Conservation (phyloP, 2,329 filamentous ascomycete genomes). For the Arthrobotrys entomopaga region DNA sequence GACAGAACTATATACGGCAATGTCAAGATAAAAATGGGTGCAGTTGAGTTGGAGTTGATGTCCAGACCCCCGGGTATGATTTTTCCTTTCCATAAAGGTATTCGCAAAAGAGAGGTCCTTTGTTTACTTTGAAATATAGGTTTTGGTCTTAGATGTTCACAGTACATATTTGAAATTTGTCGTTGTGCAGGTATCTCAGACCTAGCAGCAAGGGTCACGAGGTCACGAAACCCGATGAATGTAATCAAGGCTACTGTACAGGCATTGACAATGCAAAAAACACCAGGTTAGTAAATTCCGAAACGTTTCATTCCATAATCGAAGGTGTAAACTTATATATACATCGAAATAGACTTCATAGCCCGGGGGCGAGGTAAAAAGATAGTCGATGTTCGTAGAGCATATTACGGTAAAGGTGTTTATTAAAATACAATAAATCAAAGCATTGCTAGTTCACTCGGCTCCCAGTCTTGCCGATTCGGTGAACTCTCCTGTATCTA, state of each 20-base stretch:
- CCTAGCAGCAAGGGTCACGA: constrained; percentile 81
- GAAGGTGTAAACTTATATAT: neutral
- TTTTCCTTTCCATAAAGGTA: constrained; percentile 2
- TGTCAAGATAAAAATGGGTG: constrained; percentile 83
- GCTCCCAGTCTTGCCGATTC: neutral
- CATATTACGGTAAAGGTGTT: constrained; percentile 74
- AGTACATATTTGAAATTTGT: constrained; percentile 93
- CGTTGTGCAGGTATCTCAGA: constrained; percentile 87
- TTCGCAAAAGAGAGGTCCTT: neutral
- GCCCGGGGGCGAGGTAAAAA: constrained; percentile 91
- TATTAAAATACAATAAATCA: constrained; percentile 12
- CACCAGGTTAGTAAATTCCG: constrained; percentile 67
- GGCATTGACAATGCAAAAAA: constrained; percentile 81
- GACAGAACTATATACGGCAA: constrained; percentile 89
- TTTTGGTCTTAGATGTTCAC: constrained; percentile 90
- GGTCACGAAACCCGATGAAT: constrained; percentile 96
- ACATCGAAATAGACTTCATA: constrained; percentile 72
- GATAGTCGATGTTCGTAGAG: constrained; percentile 93
- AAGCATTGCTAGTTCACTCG: neutral
- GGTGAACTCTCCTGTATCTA: no score
- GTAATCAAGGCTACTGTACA: constrained; percentile 90
- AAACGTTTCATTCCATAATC: neutral
- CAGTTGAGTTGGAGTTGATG: constrained; percentile 83
- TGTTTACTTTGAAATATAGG: constrained; percentile 67
- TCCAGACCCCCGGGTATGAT: constrained; percentile 84